Evolutionary conservation across 2,329 filamentous ascomycete genomes (phyloP).

Genomic region (Claviceps pazoutovae): DNA sequence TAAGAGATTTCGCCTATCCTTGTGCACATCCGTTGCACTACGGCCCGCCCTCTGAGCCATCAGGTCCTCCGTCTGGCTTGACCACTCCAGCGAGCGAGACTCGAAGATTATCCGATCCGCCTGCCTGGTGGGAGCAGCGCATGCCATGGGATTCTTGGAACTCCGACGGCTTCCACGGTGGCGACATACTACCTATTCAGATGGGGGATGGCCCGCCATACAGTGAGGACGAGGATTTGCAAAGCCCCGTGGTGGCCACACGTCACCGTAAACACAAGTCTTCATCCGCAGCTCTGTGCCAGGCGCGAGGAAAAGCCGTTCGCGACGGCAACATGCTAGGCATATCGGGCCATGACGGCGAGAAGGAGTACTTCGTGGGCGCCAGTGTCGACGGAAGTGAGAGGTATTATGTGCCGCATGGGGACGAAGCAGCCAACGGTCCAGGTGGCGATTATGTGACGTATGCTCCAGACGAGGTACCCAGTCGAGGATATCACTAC

Average conservation of each 20-base stretch:
- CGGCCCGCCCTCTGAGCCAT: slow-evolving; percentile 68
- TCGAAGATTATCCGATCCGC: slow-evolving; percentile 71
- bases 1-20: slow-evolving; percentile 93
- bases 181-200: slow-evolving; percentile 65
- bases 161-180: slow-evolving; percentile 41
- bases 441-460: slow-evolving; percentile 71
- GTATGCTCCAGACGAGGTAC: slow-evolving; percentile 52
- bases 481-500: slow-evolving; percentile 32
- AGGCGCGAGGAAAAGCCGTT: slow-evolving; percentile 30
- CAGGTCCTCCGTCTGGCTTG: slow-evolving; percentile 55
- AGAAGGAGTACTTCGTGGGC: slow-evolving; percentile 53
- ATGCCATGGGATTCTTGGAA: slow-evolving; percentile 45
- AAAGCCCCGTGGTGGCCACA: slow-evolving; percentile 77
- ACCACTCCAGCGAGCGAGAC: slow-evolving; percentile 77
- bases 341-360: slow-evolving; percentile 39
- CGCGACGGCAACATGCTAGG: slow-evolving; percentile 31
- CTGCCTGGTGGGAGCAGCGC: slow-evolving; percentile 58
- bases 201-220: slow-evolving; percentile 84
- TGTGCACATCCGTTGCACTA: slow-evolving; percentile 77
- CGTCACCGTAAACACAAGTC: slow-evolving; percentile 80
- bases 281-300: slow-evolving; percentile 34
- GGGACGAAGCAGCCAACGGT: slow-evolving; percentile 56
- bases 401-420: slow-evolving; percentile 59
- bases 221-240: slow-evolving; percentile 89
- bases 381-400: slow-evolving; percentile 58